Evolutionary conservation across 768 basidiomycete genomes (phyloP).

Genomic region (Macrolepiota dolichaula): DNA sequence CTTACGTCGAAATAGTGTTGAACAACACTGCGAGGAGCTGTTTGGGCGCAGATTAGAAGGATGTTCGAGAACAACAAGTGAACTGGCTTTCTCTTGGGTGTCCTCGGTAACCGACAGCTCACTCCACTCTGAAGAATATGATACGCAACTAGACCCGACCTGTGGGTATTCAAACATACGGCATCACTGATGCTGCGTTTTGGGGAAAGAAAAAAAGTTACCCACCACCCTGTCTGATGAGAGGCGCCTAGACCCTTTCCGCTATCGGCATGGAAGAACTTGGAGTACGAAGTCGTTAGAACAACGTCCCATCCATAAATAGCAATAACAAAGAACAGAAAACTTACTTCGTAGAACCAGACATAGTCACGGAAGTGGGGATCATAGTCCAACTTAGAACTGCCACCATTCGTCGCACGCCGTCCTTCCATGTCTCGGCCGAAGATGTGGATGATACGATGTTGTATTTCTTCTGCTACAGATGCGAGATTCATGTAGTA

Average conservation of each 20-base stretch:
- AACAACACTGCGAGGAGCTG: slow-evolving; percentile 84
- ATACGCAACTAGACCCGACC: slow-evolving; percentile 87
- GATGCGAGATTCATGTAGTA: slow-evolving; percentile 94
- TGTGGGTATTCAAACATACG: not conserved
- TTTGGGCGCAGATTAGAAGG: not conserved
- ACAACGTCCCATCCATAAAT: not conserved
- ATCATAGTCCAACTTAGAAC: slow-evolving; percentile 82
- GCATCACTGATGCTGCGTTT: not conserved
- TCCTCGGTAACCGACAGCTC: slow-evolving; percentile 87
- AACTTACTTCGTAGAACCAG: slow-evolving; percentile 85
- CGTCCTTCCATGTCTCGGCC: slow-evolving; percentile 85
- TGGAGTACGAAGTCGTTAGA: slow-evolving; percentile 1
- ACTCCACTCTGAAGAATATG: slow-evolving; percentile 90
- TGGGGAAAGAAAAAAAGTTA: not conserved
- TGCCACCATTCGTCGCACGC: slow-evolving; percentile 90
- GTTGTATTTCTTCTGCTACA: slow-evolving; percentile 97
- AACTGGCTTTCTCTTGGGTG: slow-evolving; percentile 76
- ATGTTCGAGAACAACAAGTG: not conserved
- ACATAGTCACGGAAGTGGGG: slow-evolving; percentile 97
- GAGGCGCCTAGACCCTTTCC: slow-evolving; percentile 95
- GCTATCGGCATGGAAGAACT: slow-evolving; percentile 95
- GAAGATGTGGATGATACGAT: slow-evolving; percentile 98
- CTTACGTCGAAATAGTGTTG: slow-evolving; percentile 93
- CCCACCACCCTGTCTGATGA: slow-evolving; percentile 89
- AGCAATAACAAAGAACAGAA: slow-evolving; percentile 5